A percentile compares a stretch with the other conserved stretches of the same genome.
phyloP scores from a whole-genome alignment of 768 basidiomycete genomes.

The Tylopilus balloui region DNA sequence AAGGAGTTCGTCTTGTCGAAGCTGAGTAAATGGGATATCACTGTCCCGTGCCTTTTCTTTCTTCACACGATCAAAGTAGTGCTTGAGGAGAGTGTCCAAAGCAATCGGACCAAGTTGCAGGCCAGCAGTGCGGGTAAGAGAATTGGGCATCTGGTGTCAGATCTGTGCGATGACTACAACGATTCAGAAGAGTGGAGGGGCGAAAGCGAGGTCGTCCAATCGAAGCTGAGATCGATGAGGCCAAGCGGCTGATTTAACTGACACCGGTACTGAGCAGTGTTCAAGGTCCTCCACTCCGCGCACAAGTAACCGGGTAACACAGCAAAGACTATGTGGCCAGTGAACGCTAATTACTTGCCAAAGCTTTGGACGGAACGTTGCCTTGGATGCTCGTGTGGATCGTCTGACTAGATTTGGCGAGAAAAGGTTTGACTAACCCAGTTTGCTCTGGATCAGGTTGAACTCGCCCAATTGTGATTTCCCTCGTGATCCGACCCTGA shows the following conservation, averaged over 20 bases:
- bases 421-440: no score
- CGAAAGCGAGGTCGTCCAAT: neutral
- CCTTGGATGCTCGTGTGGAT: no score
- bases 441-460: no score
- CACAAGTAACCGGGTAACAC: no score
- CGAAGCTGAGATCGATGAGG: neutral
- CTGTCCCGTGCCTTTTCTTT: slow-evolving; percentile 36
- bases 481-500: neutral
- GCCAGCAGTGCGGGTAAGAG: slow-evolving; percentile 59
- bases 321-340: no score
- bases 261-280: no score
- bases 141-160: slow-evolving; percentile 36
- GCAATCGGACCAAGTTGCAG: slow-evolving; percentile 68
- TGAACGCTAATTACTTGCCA: no score
- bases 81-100: slow-evolving; percentile 76
- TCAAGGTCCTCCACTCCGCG: no score
- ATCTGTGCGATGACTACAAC: neutral
- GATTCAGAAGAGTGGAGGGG: neutral
- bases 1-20: slow-evolving; percentile 70
- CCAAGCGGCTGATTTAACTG: no score
- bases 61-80: slow-evolving; percentile 70
- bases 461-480: no score
- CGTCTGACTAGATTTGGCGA: no score
- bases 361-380: no score
- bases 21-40: slow-evolving; percentile 40